Base-by-base conservation (phyloP, 2,329 filamentous ascomycete genomes). In the Fusarium odoratissimum region DNA sequence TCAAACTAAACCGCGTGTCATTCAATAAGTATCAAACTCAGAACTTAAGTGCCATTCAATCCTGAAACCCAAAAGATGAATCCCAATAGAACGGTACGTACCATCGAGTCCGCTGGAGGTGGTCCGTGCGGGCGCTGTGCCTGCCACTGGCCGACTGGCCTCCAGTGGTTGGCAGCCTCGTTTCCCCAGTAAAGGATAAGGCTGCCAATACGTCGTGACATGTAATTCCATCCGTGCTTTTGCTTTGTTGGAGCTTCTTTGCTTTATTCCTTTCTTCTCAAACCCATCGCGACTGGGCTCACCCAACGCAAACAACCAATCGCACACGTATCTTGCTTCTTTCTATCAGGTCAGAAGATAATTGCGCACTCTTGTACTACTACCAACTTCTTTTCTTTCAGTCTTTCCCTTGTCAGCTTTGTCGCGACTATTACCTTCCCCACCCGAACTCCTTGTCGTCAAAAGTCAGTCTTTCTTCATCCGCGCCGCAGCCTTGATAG, bases 181-280 rank as follows among this genome's bases (percentile, higher is more conserved):
- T 75, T 77, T 74, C 71, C 64, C 66, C 66, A 63, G 72, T 74
- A 67, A 77, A 74, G 73, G 49, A 54, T 72, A 69, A 77, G 76
- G 76, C 74, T 78, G 74, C 72, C 54, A 77, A 66, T 70, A 64
- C 62, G 71, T 70, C 73, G 72, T 76, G 70, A 74, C 72, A 71
- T 69, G 49, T 52, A 48, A 67, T 52, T 60, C 58, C 55, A 58
- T 69, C 40, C 54, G 41, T 57, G 40, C 55, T 49, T 35, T 49
- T 57, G 55, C 60, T 61, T 59, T 60, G 55, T 55, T 63, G 52
- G 60, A 77, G 69, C 74, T 77, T 74, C 58, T 51, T 51, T 25
- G 48, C 64, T 66, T 65, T 64, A 41, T 69, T 73, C 55, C 54
- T 63, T 60, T 62, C 42, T 61, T 25, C 69, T 40, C 68, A 77